These are phyloP conservation scores for Striga asiatica DNA, from an alignment of 257 asterid genomes.

Conservation along the genomic window DNA sequence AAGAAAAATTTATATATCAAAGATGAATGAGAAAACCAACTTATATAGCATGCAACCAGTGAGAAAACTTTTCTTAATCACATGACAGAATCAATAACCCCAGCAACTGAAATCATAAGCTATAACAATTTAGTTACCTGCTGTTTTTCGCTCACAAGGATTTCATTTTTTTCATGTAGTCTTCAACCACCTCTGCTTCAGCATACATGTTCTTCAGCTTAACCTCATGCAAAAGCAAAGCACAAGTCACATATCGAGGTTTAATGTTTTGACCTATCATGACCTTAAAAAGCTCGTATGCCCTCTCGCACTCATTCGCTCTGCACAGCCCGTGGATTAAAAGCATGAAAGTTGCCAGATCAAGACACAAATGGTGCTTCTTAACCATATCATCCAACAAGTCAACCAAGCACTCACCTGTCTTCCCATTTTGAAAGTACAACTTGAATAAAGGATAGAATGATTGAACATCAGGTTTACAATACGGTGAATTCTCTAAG, in stretches of 20 bases:
- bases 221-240: constrained; percentile 51
- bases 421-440: constrained; percentile 32
- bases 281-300: constrained; percentile 46
- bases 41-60: no score
- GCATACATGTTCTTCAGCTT: constrained; percentile 45
- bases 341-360: constrained; percentile 65
- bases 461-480: constrained; percentile 76
- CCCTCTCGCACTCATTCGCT: constrained; percentile 42
- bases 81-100: no score
- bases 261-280: constrained; percentile 55
- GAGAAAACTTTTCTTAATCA: no score
- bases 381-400: constrained; percentile 46
- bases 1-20: no score
- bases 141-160: constrained; percentile 22
- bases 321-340: constrained; percentile 77
- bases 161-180: constrained; percentile 57
- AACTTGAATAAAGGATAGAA: constrained; percentile 55
- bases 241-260: constrained; percentile 74
- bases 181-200: constrained; percentile 46
- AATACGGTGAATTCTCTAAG: constrained; percentile 42
- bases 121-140: constrained; percentile 12
- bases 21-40: no score
- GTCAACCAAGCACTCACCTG: constrained; percentile 17
- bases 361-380: constrained; percentile 59
- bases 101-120: no score